Conservation (phyloP, 1,139 yeast species). For the Trichomonascaceae sp. region DNA sequence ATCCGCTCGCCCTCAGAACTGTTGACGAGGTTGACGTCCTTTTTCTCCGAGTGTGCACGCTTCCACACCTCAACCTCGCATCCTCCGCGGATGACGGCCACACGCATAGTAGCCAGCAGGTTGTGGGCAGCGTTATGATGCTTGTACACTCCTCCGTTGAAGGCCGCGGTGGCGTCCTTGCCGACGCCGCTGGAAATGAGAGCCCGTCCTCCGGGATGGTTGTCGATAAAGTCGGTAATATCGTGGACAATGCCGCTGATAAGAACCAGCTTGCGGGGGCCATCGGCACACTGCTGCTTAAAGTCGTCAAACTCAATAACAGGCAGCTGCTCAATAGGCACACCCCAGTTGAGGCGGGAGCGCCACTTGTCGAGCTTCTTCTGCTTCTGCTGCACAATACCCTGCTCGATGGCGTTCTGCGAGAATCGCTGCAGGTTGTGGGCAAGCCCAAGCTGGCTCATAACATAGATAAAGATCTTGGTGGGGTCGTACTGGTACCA, state of each 20-base stretch:
- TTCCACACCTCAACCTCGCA: slow-evolving; percentile 77
- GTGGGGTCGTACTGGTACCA: slow-evolving; percentile 99
- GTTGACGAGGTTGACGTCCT: slow-evolving; percentile 38
- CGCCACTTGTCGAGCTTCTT: slow-evolving; percentile 83
- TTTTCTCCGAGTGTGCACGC: slow-evolving; percentile 41
- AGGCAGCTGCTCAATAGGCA: slow-evolving; percentile 70
- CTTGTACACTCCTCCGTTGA: slow-evolving; percentile 94
- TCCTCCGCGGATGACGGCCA: slow-evolving; percentile 85
- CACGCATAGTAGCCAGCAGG: slow-evolving; percentile 87
- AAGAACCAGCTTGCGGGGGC: slow-evolving; percentile 49
- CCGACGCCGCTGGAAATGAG: slow-evolving; percentile 78
- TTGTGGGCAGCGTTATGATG: slow-evolving; percentile 98
- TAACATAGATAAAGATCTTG: slow-evolving; percentile 57
- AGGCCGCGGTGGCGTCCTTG: slow-evolving; percentile 93
- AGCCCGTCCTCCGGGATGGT: slow-evolving; percentile 97
- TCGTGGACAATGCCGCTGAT: slow-evolving; percentile 94
- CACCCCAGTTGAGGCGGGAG: slow-evolving; percentile 81
- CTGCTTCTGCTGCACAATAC: slow-evolving; percentile 89
- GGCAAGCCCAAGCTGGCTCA: slow-evolving; percentile 74
- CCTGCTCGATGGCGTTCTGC: slow-evolving; percentile 93
- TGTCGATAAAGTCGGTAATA: slow-evolving; percentile 68
- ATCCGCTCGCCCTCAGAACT: slow-evolving; percentile 40
- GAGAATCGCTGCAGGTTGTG: slow-evolving; percentile 87
- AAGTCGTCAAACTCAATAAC: slow-evolving; percentile 84
- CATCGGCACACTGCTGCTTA: slow-evolving; percentile 45